A percentile compares a stretch with the other conserved stretches of the same genome.
Evolutionary conservation across 192 early-diverging fungal species (phyloP).

Genomic region (Rhizoclosmatium sp.): DNA sequence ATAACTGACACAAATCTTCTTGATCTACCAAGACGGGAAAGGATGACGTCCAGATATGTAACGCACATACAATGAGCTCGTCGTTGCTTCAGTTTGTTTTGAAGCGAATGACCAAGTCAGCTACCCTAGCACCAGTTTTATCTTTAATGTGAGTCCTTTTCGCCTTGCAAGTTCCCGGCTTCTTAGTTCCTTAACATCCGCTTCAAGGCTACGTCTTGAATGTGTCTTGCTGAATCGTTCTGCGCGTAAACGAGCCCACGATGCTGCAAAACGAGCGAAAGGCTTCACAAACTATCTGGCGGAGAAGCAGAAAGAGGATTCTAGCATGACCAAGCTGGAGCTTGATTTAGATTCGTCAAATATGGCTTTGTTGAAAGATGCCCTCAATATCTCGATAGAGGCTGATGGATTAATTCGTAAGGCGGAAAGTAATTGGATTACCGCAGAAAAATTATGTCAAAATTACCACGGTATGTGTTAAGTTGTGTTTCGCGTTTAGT

Average conservation of each 20-base stretch:
- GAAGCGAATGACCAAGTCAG: neutral
- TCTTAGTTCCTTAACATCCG: neutral
- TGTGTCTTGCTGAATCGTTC: conserved; percentile 15
- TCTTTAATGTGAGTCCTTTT: conserved; percentile 5
- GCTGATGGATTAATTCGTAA: conserved; percentile 14
- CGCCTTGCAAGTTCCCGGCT: neutral
- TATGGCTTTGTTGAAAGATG: conserved; percentile 2
- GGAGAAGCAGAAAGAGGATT: neutral
- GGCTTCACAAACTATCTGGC: neutral
- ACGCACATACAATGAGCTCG: conserved; percentile 2
- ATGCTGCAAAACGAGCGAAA: conserved; percentile 19
- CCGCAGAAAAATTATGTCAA: conserved; percentile 27
- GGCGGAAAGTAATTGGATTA: conserved; percentile 22
- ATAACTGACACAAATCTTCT: neutral
- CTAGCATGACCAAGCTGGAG: neutral
- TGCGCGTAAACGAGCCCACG: conserved; percentile 16
- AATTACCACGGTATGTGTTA: conserved; percentile 9
- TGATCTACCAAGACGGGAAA: conserved; percentile 18
- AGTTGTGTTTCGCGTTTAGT: neutral
- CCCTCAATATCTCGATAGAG: conserved; percentile 2
- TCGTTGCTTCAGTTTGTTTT: conserved; percentile 32
- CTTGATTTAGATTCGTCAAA: neutral
- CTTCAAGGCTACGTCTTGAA: conserved; percentile 25
- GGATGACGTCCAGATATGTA: conserved; percentile 23
- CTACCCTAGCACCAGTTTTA: neutral